Conservation (phyloP, 331 rosid genomes). For the Quercus phellos region DNA sequence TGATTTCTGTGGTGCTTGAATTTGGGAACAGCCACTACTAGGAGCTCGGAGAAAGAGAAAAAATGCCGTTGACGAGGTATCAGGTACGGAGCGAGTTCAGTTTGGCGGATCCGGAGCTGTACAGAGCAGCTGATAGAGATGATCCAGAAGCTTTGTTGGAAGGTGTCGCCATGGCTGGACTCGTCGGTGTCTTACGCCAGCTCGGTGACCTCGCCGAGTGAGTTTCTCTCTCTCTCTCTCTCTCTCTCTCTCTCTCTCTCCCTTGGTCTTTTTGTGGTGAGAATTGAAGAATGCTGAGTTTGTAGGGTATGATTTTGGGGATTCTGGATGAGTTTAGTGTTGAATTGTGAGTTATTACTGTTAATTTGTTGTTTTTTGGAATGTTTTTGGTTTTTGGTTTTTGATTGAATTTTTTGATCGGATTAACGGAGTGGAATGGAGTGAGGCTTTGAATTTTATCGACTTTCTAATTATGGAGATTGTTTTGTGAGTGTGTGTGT, state of each 20-base stretch:
- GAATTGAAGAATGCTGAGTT: conserved; percentile 10
- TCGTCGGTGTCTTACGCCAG: conserved; percentile 89
- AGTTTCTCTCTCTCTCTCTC: conserved; percentile 19
- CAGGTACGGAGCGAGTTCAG: conserved; percentile 63
- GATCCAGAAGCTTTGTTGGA: conserved; percentile 92
- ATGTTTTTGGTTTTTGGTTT: background rate
- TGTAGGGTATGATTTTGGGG: conserved; percentile 15
- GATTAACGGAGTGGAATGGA: background rate
- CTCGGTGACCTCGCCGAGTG: conserved; percentile 97
- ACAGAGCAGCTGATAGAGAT: conserved; percentile 68
- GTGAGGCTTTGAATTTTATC: background rate
- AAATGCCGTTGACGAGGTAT: conserved; percentile 84
- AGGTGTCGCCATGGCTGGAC: conserved; percentile 84
- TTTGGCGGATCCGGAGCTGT: conserved; percentile 87
- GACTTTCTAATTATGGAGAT: background rate
- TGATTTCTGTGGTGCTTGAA: background rate
- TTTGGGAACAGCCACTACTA: background rate
- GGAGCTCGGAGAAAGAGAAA: conserved; percentile 11
- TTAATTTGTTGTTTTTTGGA: background rate
- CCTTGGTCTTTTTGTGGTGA: conserved; percentile 1
- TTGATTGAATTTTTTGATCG: background rate
- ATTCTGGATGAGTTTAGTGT: background rate
- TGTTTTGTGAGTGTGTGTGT: background rate
- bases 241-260: background rate
- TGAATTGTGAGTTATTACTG: background rate